Percentiles rank a stretch among this genome's conserved stretches.
These are phyloP conservation scores for Trypanosoma lewisi DNA, from an alignment of 208 protist genomes.

Conservation along the genomic window DNA sequence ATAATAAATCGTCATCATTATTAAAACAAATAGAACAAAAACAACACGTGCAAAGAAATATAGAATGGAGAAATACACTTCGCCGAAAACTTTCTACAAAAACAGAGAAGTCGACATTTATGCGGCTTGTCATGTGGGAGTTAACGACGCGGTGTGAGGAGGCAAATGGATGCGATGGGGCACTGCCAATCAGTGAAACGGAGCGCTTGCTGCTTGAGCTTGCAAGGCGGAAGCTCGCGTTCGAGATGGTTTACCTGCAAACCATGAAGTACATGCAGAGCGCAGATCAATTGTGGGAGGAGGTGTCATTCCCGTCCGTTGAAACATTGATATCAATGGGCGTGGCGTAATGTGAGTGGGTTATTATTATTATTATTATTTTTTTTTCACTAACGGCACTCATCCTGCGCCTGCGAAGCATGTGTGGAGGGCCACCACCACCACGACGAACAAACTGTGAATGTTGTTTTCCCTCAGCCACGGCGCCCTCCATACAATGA, in stretches of 20 bases:
- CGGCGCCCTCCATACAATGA: too few species aligned
- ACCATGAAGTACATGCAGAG: constrained; percentile 15
- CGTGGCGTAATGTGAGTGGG: constrained; percentile 1
- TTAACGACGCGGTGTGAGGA: too few species aligned
- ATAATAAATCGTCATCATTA: too few species aligned
- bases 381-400: too few species aligned
- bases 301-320: constrained; percentile 11
- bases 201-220: too few species aligned
- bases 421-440: too few species aligned
- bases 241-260: too few species aligned
- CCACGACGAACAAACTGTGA: too few species aligned
- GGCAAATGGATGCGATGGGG: not conserved
- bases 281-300: not conserved
- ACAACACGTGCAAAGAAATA: not conserved
- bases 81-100: constrained; percentile 5
- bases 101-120: constrained; percentile 11
- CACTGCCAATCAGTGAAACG: constrained; percentile 6
- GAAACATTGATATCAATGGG: constrained; percentile 9
- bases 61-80: not conserved
- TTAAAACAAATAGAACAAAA: not conserved
- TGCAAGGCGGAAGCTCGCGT: too few species aligned
- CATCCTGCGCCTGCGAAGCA: too few species aligned
- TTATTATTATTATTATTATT: not conserved
- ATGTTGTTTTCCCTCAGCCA: too few species aligned
- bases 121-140: constrained; percentile 13